Percentiles rank a stretch among this genome's conserved stretches.
Conservation (phyloP, 495 filamentous ascomycete species). For the Cladorrhinum samala region DNA sequence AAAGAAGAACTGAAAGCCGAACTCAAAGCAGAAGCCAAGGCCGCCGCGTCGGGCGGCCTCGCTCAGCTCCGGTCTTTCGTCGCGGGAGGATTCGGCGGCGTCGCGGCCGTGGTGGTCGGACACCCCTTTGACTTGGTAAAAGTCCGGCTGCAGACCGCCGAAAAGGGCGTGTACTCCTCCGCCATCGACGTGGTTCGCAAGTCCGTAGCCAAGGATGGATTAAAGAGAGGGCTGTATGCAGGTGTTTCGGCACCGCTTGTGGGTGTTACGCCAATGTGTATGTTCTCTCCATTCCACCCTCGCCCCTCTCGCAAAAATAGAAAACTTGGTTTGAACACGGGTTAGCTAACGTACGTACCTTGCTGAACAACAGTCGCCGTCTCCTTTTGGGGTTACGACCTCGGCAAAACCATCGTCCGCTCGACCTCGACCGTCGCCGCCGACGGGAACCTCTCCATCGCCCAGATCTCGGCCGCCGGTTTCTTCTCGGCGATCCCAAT, state of each 20-base stretch:
- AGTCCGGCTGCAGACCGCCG: constrained; percentile 91
- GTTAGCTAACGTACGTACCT: too few relatives aligned
- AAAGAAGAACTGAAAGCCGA: constrained; percentile 46
- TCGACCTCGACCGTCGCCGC: constrained; percentile 57
- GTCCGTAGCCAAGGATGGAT: constrained; percentile 80
- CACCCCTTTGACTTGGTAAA: constrained; percentile 98
- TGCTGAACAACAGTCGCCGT: constrained; percentile 81
- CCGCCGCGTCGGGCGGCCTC: constrained; percentile 39
- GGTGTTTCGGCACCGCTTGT: constrained; percentile 91
- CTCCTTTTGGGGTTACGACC: constrained; percentile 97
- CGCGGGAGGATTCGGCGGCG: constrained; percentile 86
- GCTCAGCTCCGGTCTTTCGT: constrained; percentile 66
- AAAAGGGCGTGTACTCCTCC: constrained; percentile 82
- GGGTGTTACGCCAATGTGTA: constrained; percentile 98
- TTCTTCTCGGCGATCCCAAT: constrained; percentile 98
- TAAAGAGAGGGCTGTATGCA: constrained; percentile 84
- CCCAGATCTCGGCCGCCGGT: constrained; percentile 83
- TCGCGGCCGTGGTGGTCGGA: constrained; percentile 88
- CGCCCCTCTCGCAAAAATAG: not conserved
- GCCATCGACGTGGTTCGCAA: constrained; percentile 89
- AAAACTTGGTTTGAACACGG: too few relatives aligned
- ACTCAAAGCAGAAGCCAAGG: constrained; percentile 42
- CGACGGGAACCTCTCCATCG: constrained; percentile 65
- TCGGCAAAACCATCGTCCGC: constrained; percentile 83
- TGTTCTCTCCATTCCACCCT: constrained; percentile 1